phyloP scores from a whole-genome alignment of 331 rosid genomes.

The Malus hybrid region DNA sequence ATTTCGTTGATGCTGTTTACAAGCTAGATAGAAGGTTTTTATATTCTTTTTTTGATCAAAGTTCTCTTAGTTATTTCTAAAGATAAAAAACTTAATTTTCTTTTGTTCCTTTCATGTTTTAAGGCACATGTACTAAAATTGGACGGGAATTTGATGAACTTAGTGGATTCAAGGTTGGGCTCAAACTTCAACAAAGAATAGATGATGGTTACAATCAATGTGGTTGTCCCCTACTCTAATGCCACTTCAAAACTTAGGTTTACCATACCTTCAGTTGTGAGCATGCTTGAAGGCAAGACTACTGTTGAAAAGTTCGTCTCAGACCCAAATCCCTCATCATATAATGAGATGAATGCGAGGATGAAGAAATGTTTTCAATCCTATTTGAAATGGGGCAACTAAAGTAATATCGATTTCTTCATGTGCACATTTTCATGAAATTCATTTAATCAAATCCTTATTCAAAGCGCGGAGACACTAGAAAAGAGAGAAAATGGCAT shows the following conservation, averaged over 20 bases:
- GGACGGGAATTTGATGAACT: conserved; percentile 38
- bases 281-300: conserved; percentile 55
- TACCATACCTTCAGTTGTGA: conserved; percentile 49
- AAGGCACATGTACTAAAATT: conserved; percentile 45
- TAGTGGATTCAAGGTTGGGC: conserved; percentile 55
- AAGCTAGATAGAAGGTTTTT: too few relatives aligned
- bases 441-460: too few relatives aligned
- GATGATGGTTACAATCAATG: conserved; percentile 37
- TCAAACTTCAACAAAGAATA: conserved; percentile 26
- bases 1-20: not conserved
- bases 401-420: too few relatives aligned
- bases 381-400: too few relatives aligned
- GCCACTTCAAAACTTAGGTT: conserved; percentile 39
- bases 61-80: too few relatives aligned
- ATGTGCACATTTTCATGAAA: too few relatives aligned
- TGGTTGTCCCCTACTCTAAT: conserved; percentile 47
- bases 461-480: too few relatives aligned
- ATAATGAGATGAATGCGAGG: too few relatives aligned
- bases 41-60: too few relatives aligned
- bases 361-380: too few relatives aligned
- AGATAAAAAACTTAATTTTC: too few relatives aligned
- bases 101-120: not conserved
- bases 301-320: conserved; percentile 16
- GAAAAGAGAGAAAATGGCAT: not conserved
- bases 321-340: conserved; percentile 7